Evolutionary conservation across 2,329 filamentous ascomycete species (phyloP), one percentile per base, ranked within the genome.

Genomic region (Colletotrichum chrysophilum): DNA sequence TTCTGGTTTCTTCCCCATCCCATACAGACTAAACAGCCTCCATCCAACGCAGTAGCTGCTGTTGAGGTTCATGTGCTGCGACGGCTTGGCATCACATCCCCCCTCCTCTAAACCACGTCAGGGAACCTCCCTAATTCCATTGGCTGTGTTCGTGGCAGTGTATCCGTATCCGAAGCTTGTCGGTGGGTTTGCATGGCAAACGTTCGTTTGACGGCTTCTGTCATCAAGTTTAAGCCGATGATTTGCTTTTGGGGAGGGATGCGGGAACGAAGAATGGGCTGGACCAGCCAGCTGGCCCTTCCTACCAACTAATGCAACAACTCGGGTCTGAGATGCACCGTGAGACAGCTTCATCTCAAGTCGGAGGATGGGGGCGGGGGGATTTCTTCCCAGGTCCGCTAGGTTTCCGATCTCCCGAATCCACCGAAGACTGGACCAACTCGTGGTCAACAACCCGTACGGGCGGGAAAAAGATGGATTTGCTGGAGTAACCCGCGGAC

Each of bases 331-430:
- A 75, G 73, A 64, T 64, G 72, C 56, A 52, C 73, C 70, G 73
- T 75, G 73, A 75, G 73, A 75, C 73, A 75, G 70, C 73, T 73
- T 75, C 73, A 73, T 75, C 73, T 64, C 64, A 75, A 67, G 62
- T 75, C 43, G 64, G 26, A 58, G 72, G 62, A 75, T 69, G 68
- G 69, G 72, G 36, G 52, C 67, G 72, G 72, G 36, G 36, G 24
- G 9, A 3, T 21, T 24, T 21, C 43, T 48, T 48, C 62, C 26
- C 72, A 72, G 38, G 61, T 38, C 26, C 58, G 43, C 32, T 75
- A 62, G 43, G 73, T 75, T 75, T 75, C 73, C 73, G 73, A 68
- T 73, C 73, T 61, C 70, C 70, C 73, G 73, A 75, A 60, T 43
- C 62, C 69, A 68, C 70, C 73, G 73, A 75, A 75, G 62, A 75